Evolutionary conservation across 306 rosid genomes (phyloP).

Genomic region (Oxytropis ochrocephala): DNA sequence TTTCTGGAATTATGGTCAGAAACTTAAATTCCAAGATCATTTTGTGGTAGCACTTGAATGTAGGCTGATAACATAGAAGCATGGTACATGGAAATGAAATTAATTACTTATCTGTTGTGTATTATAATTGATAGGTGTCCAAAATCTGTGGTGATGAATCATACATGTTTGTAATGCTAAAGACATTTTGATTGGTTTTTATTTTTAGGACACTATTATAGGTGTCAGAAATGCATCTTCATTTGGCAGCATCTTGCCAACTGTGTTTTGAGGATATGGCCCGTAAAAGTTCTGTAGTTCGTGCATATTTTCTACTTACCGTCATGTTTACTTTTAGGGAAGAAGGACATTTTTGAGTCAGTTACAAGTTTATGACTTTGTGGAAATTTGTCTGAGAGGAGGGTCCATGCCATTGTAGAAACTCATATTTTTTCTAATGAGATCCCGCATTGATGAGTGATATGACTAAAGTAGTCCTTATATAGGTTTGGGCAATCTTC

Average conservation of each 20-base stretch:
- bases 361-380: background rate
- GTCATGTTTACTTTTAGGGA: conserved; percentile 1
- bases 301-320: background rate
- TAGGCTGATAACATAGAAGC: background rate
- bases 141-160: background rate
- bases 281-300: background rate
- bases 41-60: background rate
- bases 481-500: too few relatives aligned
- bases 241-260: background rate
- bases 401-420: background rate
- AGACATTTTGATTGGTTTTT: background rate
- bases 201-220: background rate
- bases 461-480: too few relatives aligned
- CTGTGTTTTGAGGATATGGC: background rate
- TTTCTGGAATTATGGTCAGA: too few relatives aligned
- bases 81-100: background rate
- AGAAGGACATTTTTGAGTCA: conserved; percentile 4
- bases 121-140: background rate
- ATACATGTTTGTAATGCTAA: background rate
- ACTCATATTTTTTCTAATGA: background rate
- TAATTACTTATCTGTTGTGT: background rate
- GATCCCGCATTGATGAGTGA: too few relatives aligned
- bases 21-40: too few relatives aligned
- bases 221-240: background rate
- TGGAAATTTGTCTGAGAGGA: background rate